Conservation (phyloP, 768 basidiomycete species). For the Termitomyces bulborhizus region DNA sequence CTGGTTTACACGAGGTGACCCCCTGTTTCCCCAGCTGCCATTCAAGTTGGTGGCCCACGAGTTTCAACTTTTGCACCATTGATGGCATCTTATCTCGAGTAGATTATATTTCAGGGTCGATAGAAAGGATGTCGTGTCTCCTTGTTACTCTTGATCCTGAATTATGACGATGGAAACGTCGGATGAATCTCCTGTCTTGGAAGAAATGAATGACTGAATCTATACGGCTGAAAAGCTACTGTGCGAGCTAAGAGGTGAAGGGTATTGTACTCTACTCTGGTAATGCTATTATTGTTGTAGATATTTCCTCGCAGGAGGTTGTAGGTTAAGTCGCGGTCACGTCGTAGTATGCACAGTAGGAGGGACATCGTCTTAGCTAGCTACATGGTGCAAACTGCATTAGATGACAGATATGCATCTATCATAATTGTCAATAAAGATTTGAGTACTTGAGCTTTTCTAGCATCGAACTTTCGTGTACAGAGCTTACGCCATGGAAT, state of each 20-base stretch:
- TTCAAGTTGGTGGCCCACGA: slow-evolving; percentile 4
- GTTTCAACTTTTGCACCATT: not conserved
- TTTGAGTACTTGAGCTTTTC: not conserved
- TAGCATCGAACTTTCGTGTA: not conserved
- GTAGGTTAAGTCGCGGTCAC: too few species aligned
- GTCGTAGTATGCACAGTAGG: too few species aligned
- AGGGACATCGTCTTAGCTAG: not conserved
- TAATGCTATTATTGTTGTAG: too few species aligned
- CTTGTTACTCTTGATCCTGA: too few species aligned
- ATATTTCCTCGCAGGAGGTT: too few species aligned
- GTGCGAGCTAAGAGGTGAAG: too few species aligned
- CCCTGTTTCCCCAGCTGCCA: not conserved
- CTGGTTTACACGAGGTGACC: slow-evolving; percentile 14
- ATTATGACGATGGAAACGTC: not conserved
- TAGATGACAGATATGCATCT: not conserved
- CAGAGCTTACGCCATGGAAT: not conserved
- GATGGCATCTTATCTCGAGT: slow-evolving; percentile 13
- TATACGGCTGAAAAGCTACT: too few species aligned
- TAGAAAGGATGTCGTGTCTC: too few species aligned
- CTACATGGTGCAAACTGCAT: not conserved
- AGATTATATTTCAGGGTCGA: not conserved
- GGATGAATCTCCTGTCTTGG: not conserved
- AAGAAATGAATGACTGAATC: too few species aligned
- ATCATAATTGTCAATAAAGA: not conserved
- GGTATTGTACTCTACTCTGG: too few species aligned